Base-by-base conservation (phyloP, 495 filamentous ascomycete species). In the Aspergillus kassunensis region DNA sequence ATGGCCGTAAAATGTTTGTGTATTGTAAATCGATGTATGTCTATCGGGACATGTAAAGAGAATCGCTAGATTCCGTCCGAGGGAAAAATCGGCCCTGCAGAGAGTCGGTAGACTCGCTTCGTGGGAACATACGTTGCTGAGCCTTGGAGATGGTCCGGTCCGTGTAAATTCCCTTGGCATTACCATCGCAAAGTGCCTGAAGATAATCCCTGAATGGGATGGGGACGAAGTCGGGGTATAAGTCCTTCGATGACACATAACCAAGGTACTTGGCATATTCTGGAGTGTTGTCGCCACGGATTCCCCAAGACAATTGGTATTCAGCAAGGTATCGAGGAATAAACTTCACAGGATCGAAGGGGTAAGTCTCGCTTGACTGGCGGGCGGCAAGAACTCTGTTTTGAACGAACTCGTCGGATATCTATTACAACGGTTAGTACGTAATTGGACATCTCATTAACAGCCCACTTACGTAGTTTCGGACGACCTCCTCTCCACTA, bases 241-340 rank as follows among this genome's bases (percentile, higher is more conserved):
- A 57, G 41, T 82, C 79, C 53, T 75, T 74, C 18, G 73, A 70
- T 46, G 74, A 68, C 36, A 83, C 43, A 58, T 83, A 84, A 7
- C 82, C 81, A 8, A 85, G 67, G 57, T 83, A 83, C 50, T 72
- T 73, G 24, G 80, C 81, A 51, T 73, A 73, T 47, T 80, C 78
- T 0, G 75, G 77, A 41, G 69, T 77, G 58, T 84, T 83, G 47
- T 85, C 81, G 19, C 73, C 75, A 13, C 80, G 73, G 24, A 83
- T 62, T 27, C 70, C 73, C 74, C 75, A 78, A 0, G 72, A 76
- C 43, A 76, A 62, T 45, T 73, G 61, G 52, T 83, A 82, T 53
- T 83, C 68, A 50, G 71, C 65, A 13, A 72, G 51, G 19, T 70
- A 68, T 1, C 70, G 63, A 13, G 67, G 60, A 39, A 78, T 66